A percentile compares a stretch with the other conserved stretches of the same genome.
These are phyloP conservation scores for Papilionanthe hybrid DNA, from an alignment of 116 monocot species.

Conservation along the genomic window DNA sequence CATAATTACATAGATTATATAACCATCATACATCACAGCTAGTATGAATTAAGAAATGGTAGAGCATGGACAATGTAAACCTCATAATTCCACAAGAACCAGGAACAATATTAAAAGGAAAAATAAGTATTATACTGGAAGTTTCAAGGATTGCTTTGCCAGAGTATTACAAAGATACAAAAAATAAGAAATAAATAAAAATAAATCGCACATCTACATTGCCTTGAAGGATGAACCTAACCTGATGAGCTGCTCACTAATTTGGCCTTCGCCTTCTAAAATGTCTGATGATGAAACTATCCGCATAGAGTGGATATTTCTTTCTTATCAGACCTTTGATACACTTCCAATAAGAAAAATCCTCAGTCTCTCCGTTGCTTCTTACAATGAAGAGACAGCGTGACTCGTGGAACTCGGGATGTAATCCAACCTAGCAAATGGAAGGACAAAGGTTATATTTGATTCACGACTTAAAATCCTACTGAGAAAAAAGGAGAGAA, in stretches of 20 bases:
- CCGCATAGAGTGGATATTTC: slow-evolving; percentile 87
- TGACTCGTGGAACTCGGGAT: slow-evolving; percentile 76
- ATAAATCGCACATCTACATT: neutral
- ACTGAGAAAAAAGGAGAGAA: neutral
- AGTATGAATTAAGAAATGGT: neutral
- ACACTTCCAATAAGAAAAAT: slow-evolving; percentile 99
- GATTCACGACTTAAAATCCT: neutral
- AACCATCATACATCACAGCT: neutral
- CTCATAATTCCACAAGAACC: neutral
- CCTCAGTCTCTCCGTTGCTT: slow-evolving; percentile 64
- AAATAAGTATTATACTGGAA: neutral
- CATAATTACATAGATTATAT: too few relatives aligned
- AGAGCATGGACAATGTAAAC: neutral
- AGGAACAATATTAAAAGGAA: neutral
- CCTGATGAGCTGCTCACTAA: slow-evolving; percentile 5
- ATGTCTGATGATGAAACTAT: slow-evolving; percentile 85
- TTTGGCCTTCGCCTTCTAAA: slow-evolving; percentile 50
- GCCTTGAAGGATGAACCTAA: neutral
- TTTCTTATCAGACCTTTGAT: slow-evolving; percentile 85
- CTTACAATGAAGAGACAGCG: slow-evolving; percentile 80
- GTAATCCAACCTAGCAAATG: slow-evolving; percentile 65
- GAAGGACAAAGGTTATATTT: neutral
- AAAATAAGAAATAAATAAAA: neutral
- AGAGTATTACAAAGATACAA: slow-evolving; percentile 1
- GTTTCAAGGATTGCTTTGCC: neutral